Evolutionary conservation across 2,329 filamentous ascomycete genomes (phyloP).

Genomic region (Cyphellophora europaea): DNA sequence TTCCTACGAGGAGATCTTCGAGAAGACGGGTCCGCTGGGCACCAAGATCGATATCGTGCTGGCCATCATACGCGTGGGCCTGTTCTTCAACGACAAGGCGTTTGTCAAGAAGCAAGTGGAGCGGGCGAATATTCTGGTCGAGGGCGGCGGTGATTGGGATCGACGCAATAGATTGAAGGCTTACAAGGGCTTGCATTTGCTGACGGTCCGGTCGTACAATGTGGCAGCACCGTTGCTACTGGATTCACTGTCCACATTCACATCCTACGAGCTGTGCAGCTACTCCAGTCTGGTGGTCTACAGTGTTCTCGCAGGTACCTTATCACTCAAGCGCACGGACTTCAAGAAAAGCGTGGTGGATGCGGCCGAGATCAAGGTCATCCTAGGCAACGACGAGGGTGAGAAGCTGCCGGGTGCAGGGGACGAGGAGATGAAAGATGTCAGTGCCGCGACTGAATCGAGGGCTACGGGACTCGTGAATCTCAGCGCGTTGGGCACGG

Average conservation of each 20-base stretch:
- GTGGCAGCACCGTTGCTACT: slow-evolving; percentile 85
- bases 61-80: slow-evolving; percentile 86
- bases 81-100: slow-evolving; percentile 91
- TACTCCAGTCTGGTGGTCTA: slow-evolving; percentile 94
- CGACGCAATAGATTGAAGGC: slow-evolving; percentile 96
- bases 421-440: slow-evolving; percentile 67
- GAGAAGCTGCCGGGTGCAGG: slow-evolving; percentile 79
- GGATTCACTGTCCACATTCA: slow-evolving; percentile 95
- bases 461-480: slow-evolving; percentile 69
- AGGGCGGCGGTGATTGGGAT: slow-evolving; percentile 96
- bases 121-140: slow-evolving; percentile 78
- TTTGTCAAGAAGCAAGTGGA: slow-evolving; percentile 92
- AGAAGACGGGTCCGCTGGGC: slow-evolving; percentile 94
- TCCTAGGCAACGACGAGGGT: slow-evolving; percentile 79
- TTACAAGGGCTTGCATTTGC: slow-evolving; percentile 87
- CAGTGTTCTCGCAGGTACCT: slow-evolving; percentile 85
- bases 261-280: slow-evolving; percentile 94
- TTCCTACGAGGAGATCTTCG: slow-evolving; percentile 84
- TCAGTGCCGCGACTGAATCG: slow-evolving; percentile 40
- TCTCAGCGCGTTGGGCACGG: slow-evolving; percentile 70
- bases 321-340: slow-evolving; percentile 91
- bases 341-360: slow-evolving; percentile 99
- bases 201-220: slow-evolving; percentile 86
- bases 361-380: slow-evolving; percentile 94
- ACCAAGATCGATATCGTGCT: slow-evolving; percentile 96